Conservation (phyloP, 768 basidiomycete species). For the Chiua virens region DNA sequence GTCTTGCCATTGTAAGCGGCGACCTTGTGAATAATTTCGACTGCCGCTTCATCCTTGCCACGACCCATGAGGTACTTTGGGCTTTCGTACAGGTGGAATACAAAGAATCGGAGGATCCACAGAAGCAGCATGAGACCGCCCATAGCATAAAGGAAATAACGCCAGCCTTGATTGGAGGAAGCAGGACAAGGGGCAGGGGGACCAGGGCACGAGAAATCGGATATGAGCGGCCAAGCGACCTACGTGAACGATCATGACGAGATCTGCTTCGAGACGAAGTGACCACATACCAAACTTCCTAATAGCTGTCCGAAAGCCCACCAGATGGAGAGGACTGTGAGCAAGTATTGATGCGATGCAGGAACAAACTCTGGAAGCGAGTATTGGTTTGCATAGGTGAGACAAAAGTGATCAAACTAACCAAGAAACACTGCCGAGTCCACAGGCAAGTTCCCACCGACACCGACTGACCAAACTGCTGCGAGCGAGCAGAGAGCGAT, state of each 20-base stretch:
- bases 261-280: not conserved
- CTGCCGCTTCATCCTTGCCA: conserved; percentile 60
- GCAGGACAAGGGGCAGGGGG: conserved; percentile 50
- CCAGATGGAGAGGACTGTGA: conserved; percentile 78
- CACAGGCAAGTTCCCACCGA: conserved; percentile 73
- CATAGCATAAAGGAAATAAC: conserved; percentile 73
- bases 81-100: conserved; percentile 67
- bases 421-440: conserved; percentile 77
- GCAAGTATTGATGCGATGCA: conserved; percentile 69
- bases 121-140: conserved; percentile 68
- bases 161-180: conserved; percentile 67
- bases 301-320: conserved; percentile 78
- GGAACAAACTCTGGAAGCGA: conserved; percentile 59
- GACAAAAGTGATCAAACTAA: conserved; percentile 25
- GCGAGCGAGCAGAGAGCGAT: conserved; percentile 51
- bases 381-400: not conserved
- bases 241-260: conserved; percentile 18
- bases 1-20: conserved; percentile 59
- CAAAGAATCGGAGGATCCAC: conserved; percentile 61
- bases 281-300: conserved; percentile 42
- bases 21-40: conserved; percentile 61
- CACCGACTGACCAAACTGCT: conserved; percentile 63
- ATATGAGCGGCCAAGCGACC: conserved; percentile 73
- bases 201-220: conserved; percentile 59
- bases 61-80: conserved; percentile 73